Conservation (phyloP, 345 rosid species). For the Citrus australasica region DNA sequence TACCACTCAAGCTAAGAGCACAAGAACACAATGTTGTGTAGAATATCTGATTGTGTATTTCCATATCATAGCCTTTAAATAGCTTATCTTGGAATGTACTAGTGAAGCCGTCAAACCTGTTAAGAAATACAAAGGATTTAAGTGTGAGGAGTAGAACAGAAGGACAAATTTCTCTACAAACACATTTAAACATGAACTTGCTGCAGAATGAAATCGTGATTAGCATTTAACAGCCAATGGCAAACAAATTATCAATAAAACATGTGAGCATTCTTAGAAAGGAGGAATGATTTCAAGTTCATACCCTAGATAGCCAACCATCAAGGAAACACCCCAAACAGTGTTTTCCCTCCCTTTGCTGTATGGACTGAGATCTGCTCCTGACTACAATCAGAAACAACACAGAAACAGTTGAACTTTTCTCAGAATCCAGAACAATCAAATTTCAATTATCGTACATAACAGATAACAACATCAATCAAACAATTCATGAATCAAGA, state of each 20-base stretch:
- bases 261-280: slow-evolving; percentile 2
- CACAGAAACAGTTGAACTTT: slow-evolving; percentile 9
- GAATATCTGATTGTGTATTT: slow-evolving; percentile 95
- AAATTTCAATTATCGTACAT: background rate
- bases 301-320: slow-evolving; percentile 96
- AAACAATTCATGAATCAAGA: background rate
- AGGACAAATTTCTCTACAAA: background rate
- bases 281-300: slow-evolving; percentile 13
- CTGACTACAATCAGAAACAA: slow-evolving; percentile 52
- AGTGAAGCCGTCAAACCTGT: slow-evolving; percentile 97
- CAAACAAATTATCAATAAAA: background rate
- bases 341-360: slow-evolving; percentile 90
- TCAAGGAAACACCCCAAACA: slow-evolving; percentile 85
- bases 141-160: background rate
- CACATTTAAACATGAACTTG: background rate
- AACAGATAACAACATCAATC: background rate
- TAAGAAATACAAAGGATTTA: slow-evolving; percentile 7
- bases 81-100: slow-evolving; percentile 96
- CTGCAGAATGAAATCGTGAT: background rate
- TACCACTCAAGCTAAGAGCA: slow-evolving; percentile 80
- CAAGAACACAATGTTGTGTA: slow-evolving; percentile 86
- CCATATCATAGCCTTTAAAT: slow-evolving; percentile 94
- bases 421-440: background rate
- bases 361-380: slow-evolving; percentile 74
- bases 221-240: background rate